Base-by-base conservation (phyloP, 768 basidiomycete species). In the Phlegmacium glaucopus region DNA sequence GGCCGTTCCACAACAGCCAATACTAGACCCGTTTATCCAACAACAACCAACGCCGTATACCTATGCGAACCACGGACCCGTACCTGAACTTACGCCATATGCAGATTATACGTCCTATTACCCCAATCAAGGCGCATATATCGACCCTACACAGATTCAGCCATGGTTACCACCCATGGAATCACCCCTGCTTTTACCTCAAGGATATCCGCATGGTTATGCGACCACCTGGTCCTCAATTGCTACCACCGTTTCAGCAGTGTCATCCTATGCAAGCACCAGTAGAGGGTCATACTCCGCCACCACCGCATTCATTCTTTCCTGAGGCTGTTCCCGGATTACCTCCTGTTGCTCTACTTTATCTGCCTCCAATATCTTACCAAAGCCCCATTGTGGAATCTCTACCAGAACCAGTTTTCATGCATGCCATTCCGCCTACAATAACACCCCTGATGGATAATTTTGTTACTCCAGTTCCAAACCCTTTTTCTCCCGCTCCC, bases 111-210 rank as follows among this genome's bases (percentile, higher is more conserved):
- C 56, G 37, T 66, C 67, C 4, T 70, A 75, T 52, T 57, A 62
- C 69, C 0, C 67, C 71, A 22, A 47, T 71, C 12, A 65, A 62
- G 30, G 47, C 66, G 30, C 71, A 9, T 78, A 71, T 53, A 39
- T 70, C 22, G 72, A 79, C 39, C 60, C 57, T 37, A 36, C 50
- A 42, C 75, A 75, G 44, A 69, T 68, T 27, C 76, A 75, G 39
- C 71, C 78, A 22, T 81, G 78, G 79, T 62, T 80, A 11, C 76
- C 77, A 5, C 69, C 68, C 2, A 68, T 62, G 28, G 38, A 53
- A 41, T 42, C 66, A 29, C 61, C n/a, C 7, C 10, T 15, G 15
- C 53, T 29, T 37, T 59, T 39, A 55, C 60, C 65, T 9, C 56
- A 63, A 39, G 62, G 55, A 45, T 56, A 65, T 58, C 67, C 61